These are phyloP conservation scores for Clavispora santaluciae DNA, from an alignment of 805 yeast genomes.

Conservation along the genomic window DNA sequence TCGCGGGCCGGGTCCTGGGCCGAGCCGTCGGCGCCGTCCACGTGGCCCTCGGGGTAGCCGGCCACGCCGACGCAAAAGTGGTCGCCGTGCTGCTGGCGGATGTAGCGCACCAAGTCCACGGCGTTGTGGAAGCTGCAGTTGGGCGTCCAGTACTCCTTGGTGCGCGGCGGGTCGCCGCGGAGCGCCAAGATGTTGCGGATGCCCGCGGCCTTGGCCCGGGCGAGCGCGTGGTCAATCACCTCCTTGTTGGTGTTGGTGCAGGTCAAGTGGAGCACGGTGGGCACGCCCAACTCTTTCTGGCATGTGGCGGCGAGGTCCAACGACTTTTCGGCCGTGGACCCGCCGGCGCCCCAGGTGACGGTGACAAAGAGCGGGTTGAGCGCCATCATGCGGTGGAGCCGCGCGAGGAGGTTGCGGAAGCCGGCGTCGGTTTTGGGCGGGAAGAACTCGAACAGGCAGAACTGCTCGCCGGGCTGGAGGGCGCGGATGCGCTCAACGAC, in stretches of 20 bases:
- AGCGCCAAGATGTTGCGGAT: conserved; percentile 85
- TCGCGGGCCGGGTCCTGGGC: conserved; percentile 66
- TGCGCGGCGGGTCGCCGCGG: conserved; percentile 94
- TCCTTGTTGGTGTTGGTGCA: conserved; percentile 86
- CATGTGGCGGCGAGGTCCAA: conserved; percentile 76
- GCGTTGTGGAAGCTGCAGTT: conserved; percentile 67
- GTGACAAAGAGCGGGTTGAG: conserved; percentile 87
- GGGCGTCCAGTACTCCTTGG: conserved; percentile 56
- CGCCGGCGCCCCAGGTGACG: conserved; percentile 99
- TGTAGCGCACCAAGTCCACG: conserved; percentile 79
- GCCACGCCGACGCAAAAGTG: conserved; percentile 95
- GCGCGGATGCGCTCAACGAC: conserved; percentile 31
- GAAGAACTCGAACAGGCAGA: conserved; percentile 88
- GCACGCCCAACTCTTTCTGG: conserved; percentile 69
- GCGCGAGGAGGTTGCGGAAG: conserved; percentile 72
- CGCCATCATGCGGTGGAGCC: conserved; percentile 84
- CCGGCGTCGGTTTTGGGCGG: conserved; percentile 97
- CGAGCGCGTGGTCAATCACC: conserved; percentile 75
- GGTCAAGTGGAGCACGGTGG: conserved; percentile 91
- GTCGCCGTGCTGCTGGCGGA: conserved; percentile 64
- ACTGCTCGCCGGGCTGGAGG: conserved; percentile 49
- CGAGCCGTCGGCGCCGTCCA: conserved; percentile 69
- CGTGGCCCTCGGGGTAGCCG: conserved; percentile 97
- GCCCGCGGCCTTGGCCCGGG: conserved; percentile 67
- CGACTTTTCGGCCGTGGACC: conserved; percentile 84